Base-by-base conservation (phyloP, 768 basidiomycete species). In the Mycena capillaripes region DNA sequence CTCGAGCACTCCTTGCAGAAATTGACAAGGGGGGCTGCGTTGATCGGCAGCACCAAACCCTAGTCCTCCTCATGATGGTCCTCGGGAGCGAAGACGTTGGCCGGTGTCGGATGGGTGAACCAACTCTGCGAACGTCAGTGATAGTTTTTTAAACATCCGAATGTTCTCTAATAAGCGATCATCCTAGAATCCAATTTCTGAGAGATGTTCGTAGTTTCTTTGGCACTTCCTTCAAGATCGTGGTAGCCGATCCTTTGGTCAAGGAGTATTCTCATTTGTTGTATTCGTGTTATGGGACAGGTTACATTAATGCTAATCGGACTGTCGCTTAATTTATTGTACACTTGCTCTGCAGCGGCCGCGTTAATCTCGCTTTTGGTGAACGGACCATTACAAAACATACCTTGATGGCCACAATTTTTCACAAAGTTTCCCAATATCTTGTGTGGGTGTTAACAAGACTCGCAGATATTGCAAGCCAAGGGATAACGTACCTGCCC, bases 81-180 rank as follows among this genome's bases (percentile, higher is more conserved):
- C 85, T 99, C n/a, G 98, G 98, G 11, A 97, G 95, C 71, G 98
- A 99, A 79, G 98, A 99, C 79, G 96, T 99, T 0, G 95, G 96
- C 0, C 90, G 94, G 71, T 96, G 95, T 83, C 86, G 90, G 68
- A 93, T 99, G 90, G 91, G 93, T 5, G 92, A 93, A 76, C 91
- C 96, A 21, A 96, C 95, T 14, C 82, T 89, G 19, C 88, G 94
- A 80, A 95, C 95, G 95, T 95, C 71, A 81, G 95, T 89, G 36
- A 53, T 78, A 62, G 16, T 25, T 38, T 14, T 23, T 11, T n/a
- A 27, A 8, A 27, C 48, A 66, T 29, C 34, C 42, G 53, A 30
- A 30, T 74, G 27, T 77, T 62, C 62, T 65, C 77, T 38, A 48
- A 52, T 46, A n/a, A 34, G 46, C 7, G 8, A 48, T 66, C 57